phyloP scores from a whole-genome alignment of 106 monocot genomes.

The Allium cepa region DNA sequence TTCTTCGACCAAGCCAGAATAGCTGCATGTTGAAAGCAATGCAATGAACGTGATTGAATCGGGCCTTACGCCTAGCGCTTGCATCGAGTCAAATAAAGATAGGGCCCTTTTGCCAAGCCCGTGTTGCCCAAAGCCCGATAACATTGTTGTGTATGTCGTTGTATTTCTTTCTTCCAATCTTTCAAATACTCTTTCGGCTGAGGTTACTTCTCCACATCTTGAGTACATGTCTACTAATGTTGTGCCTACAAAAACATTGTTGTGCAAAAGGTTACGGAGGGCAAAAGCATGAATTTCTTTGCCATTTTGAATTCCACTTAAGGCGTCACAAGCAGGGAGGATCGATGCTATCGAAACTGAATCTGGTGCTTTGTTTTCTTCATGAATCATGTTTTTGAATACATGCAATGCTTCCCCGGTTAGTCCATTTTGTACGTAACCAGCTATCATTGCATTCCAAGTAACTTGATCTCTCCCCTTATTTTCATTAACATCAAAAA shows the following conservation, averaged over 20 bases:
- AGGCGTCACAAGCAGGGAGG: constrained; percentile 59
- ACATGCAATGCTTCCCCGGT: constrained; percentile 39
- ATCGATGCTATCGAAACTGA: constrained; percentile 63
- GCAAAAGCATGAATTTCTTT: constrained; percentile 78
- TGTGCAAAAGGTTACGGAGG: constrained; percentile 36
- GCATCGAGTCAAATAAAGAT: constrained; percentile 57
- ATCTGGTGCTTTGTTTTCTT: constrained; percentile 33
- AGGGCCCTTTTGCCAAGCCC: constrained; percentile 67
- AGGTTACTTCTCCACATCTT: constrained; percentile 56
- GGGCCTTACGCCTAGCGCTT: constrained; percentile 35
- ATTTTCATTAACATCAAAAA: constrained; percentile 32
- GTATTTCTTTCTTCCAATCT: constrained; percentile 49
- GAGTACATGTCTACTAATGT: constrained; percentile 88
- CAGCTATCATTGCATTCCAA: constrained; percentile 98
- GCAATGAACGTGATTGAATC: constrained; percentile 77
- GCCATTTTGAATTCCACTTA: constrained; percentile 43
- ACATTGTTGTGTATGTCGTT: constrained; percentile 80
- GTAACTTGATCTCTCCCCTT: constrained; percentile 67
- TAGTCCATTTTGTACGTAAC: constrained; percentile 46
- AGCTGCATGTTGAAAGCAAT: constrained; percentile 72
- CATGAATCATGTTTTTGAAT: constrained; percentile 57
- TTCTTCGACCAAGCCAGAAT: constrained; percentile 73
- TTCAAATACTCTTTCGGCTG: constrained; percentile 59
- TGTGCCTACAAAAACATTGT: constrained; percentile 75
- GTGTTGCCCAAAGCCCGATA: constrained; percentile 79